Evolutionary conservation across 768 basidiomycete genomes (phyloP).

Genomic region (Hypsizygus marmoreus): DNA sequence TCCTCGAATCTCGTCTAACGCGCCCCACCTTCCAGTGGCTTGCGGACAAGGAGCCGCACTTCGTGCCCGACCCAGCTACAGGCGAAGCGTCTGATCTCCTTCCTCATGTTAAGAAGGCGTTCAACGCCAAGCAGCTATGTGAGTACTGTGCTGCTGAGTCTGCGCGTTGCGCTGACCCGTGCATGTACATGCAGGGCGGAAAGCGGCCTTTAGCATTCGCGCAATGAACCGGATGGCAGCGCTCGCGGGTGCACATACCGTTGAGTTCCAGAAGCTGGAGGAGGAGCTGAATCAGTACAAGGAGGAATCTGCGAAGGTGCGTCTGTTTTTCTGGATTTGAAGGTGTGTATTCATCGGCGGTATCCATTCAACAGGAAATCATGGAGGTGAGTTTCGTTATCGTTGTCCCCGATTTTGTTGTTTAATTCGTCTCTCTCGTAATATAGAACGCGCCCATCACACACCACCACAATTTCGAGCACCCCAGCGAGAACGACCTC

Average conservation of each 20-base stretch:
- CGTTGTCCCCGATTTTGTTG: not conserved
- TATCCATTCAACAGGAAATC: constrained; percentile 30
- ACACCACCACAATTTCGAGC: constrained; percentile 45
- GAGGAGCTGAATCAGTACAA: constrained; percentile 70
- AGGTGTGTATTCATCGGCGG: not conserved
- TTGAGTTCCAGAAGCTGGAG: constrained; percentile 51
- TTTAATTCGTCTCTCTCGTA: not conserved
- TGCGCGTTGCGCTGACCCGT: constrained; percentile 7
- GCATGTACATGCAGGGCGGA: constrained; percentile 62
- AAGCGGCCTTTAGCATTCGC: constrained; percentile 84
- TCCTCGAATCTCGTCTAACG: no score
- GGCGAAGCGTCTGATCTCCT: constrained; percentile 77
- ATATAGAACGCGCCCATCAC: constrained; percentile 45
- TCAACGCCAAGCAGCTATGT: constrained; percentile 89
- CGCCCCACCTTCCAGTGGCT: constrained; percentile 65
- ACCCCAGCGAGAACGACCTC: constrained; percentile 11
- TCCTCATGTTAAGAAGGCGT: constrained; percentile 86
- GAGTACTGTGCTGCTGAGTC: constrained; percentile 28
- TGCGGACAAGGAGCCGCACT: constrained; percentile 66
- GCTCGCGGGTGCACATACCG: constrained; percentile 44
- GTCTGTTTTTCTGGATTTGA: constrained; percentile 7
- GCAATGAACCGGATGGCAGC: constrained; percentile 81
- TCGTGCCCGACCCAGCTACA: constrained; percentile 60
- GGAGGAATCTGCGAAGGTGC: constrained; percentile 70
- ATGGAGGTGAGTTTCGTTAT: constrained; percentile 25